Evolutionary conservation across 2,329 filamentous ascomycete species (phyloP).

Genomic region (Fusarium incarnatum): DNA sequence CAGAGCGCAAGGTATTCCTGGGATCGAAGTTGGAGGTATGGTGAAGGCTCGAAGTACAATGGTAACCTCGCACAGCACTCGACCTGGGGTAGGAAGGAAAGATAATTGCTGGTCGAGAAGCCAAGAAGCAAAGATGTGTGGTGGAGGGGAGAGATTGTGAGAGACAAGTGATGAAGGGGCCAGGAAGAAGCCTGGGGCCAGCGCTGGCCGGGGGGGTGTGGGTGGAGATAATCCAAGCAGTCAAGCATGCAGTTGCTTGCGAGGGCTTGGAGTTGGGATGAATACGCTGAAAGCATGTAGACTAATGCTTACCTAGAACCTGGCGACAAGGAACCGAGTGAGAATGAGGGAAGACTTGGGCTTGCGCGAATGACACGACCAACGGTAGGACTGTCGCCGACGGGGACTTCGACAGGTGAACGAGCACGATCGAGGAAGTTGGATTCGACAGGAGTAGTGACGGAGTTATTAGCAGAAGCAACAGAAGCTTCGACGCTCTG

Average conservation of each 20-base stretch:
- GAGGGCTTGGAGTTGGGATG: constrained; percentile 36
- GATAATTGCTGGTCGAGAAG: constrained; percentile 35
- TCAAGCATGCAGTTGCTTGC: constrained; percentile 17
- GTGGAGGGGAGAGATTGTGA: constrained; percentile 42
- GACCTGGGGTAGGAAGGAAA: constrained; percentile 26
- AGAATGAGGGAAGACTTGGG: constrained; percentile 32
- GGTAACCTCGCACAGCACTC: constrained; percentile 43
- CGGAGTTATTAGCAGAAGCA: constrained; percentile 33
- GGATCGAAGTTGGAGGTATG: constrained; percentile 34
- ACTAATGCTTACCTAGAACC: constrained; percentile 46
- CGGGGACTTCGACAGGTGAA: constrained; percentile 40
- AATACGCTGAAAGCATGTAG: constrained; percentile 23
- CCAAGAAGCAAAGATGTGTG: constrained; percentile 31
- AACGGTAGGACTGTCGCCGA: constrained; percentile 62
- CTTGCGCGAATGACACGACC: constrained; percentile 50
- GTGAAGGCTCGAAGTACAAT: constrained; percentile 38
- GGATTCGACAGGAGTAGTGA: constrained; percentile 27
- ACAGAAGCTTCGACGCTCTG: constrained; percentile 54
- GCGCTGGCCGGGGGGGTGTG: constrained; percentile 35
- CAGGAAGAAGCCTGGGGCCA: constrained; percentile 40
- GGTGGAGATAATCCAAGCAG: constrained; percentile 35
- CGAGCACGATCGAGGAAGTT: constrained; percentile 26
- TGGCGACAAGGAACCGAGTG: constrained; percentile 41
- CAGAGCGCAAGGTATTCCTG: constrained; percentile 39
- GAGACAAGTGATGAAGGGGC: constrained; percentile 41